Evolutionary conservation across 208 protist genomes (phyloP), one percentile per base, ranked within the genome.

Genomic region (Trypanosoma grayi): DNA sequence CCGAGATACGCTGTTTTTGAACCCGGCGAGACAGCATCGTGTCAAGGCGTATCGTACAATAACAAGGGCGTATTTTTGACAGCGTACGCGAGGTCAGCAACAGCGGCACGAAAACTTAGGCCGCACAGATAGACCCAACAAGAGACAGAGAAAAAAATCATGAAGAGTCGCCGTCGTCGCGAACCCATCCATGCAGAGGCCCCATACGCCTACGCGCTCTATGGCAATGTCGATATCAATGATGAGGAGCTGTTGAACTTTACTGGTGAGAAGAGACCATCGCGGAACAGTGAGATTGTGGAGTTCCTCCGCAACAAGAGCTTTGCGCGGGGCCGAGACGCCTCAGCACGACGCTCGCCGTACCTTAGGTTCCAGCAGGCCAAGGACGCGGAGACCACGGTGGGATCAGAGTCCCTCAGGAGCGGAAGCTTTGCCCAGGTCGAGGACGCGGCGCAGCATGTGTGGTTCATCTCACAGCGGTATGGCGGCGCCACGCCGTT

Each of bases 191-290:
- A 75, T 36, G 55, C 61, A 64, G 58, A 64, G 18, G 69, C 60
- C 1, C 70, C 80, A 2, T 92, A 92, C 41, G 73, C 90, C 47
- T 90, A 90, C 54, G 80, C 78, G 0, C 70, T 94, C 9, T 69
- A 90, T 14, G 85, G 84, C 40, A 73, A 76, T 51, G 67, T 94
- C 34, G 80, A 91, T 47, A 74, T 73, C 8, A 73, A 92, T 25
- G 83, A 81, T 36, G 81, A 76, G 16, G 84, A 94, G 25, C 70
- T 94, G 13, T 73, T 94, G 39, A 82, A 94, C 64, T 89, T 90
- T 69, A 77, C 73, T 30, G 88, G 88, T 13, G 25, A 39, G 20
- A 70, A 75, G 33, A 54, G 44, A 0, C 39, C 60, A 13, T 16
- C 16, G 22, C n/a, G 47, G 9, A 59, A 55, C 34, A 53, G 40